These are phyloP conservation scores for Mallotus nudiflorus DNA, from an alignment of 345 rosid species.

Conservation along the genomic window DNA sequence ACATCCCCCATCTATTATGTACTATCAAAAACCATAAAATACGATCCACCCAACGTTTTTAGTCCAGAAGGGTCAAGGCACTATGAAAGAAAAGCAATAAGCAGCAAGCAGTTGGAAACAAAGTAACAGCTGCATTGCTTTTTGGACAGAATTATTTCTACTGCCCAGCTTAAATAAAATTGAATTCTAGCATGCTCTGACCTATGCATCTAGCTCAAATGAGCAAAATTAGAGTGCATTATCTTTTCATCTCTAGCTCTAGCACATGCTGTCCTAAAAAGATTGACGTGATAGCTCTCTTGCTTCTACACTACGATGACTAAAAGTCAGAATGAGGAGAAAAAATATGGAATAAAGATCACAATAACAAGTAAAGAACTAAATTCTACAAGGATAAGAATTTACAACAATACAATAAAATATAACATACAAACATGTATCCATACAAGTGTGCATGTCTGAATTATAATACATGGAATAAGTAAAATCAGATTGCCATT, in stretches of 20 bases:
- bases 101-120: no score
- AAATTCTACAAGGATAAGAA: background rate
- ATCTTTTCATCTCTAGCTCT: background rate
- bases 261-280: background rate
- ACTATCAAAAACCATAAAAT: no score
- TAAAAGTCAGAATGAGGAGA: background rate
- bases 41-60: no score
- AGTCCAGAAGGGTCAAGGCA: no score
- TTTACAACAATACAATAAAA: background rate
- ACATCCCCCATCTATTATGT: no score
- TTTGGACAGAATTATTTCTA: no score
- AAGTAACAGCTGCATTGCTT: no score
- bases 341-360: background rate
- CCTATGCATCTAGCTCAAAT: background rate
- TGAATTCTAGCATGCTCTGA: background rate
- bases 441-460: background rate
- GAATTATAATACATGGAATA: background rate
- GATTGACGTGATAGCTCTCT: background rate
- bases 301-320: background rate
- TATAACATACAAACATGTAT: background rate
- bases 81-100: no score
- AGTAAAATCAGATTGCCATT: slow-evolving; percentile 2
- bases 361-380: background rate
- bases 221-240: background rate
- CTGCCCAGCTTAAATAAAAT: slow-evolving; percentile 3